These are phyloP conservation scores for Colletotrichum tofieldiae DNA, from an alignment of 2,329 filamentous ascomycete genomes.

Conservation along the genomic window DNA sequence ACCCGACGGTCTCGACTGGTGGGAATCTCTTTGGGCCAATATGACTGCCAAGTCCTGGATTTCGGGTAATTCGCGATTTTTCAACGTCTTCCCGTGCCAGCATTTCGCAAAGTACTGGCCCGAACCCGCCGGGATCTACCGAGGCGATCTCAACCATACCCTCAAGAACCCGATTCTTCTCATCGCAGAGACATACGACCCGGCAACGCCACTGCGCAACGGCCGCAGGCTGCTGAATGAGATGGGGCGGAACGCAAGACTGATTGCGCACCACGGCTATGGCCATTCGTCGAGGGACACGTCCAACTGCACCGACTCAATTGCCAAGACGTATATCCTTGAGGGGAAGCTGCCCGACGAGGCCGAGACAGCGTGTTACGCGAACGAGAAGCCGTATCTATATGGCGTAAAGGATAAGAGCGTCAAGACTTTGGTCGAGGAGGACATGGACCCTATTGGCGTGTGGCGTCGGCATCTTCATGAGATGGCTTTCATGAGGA, in stretches of 20 bases:
- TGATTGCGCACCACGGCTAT: slow-evolving; percentile 66
- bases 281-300: slow-evolving; percentile 63
- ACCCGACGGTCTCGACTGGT: slow-evolving; percentile 59
- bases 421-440: neutral
- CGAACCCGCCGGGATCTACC: slow-evolving; percentile 62
- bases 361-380: slow-evolving; percentile 62
- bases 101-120: slow-evolving; percentile 64
- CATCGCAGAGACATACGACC: slow-evolving; percentile 66
- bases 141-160: slow-evolving; percentile 61
- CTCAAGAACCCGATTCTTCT: slow-evolving; percentile 62
- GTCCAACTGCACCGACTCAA: slow-evolving; percentile 61
- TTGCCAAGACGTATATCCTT: slow-evolving; percentile 59
- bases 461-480: slow-evolving; percentile 23
- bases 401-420: slow-evolving; percentile 51
- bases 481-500: neutral
- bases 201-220: slow-evolving; percentile 65
- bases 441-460: slow-evolving; percentile 16
- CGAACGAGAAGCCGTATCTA: slow-evolving; percentile 64
- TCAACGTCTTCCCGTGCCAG: slow-evolving; percentile 61
- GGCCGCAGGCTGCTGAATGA: slow-evolving; percentile 60
- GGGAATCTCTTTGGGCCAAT: slow-evolving; percentile 62
- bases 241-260: slow-evolving; percentile 64
- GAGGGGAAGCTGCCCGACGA: slow-evolving; percentile 58
- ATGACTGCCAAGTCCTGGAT: slow-evolving; percentile 64
- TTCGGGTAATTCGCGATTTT: slow-evolving; percentile 64